A percentile compares a stretch with the other conserved stretches of the same genome.
Evolutionary conservation across 2,329 filamentous ascomycete genomes (phyloP).

Genomic region (Zymoseptoria crescenta): DNA sequence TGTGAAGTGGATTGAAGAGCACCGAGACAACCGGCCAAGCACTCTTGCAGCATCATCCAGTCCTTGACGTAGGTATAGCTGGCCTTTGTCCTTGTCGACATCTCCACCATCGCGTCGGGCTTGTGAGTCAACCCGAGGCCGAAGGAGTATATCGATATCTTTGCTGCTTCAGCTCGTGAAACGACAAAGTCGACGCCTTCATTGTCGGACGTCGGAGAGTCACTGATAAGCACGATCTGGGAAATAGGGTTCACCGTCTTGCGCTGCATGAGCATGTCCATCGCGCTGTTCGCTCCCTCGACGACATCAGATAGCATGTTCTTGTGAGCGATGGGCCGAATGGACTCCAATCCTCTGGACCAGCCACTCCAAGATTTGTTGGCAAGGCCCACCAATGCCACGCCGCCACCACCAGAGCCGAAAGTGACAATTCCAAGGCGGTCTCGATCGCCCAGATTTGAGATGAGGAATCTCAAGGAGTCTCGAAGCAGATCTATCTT

Average conservation of each 20-base stretch:
- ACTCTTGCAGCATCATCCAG: constrained; percentile 99
- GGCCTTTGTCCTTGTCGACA: constrained; percentile 90
- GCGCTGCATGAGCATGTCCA: constrained; percentile 97
- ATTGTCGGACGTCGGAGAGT: constrained; percentile 86
- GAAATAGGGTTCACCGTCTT: constrained; percentile 94
- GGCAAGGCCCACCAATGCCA: constrained; percentile 96
- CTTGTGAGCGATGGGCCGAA: constrained; percentile 92
- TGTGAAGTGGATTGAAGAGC: constrained; percentile 92
- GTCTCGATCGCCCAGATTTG: constrained; percentile 81
- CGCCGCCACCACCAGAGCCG: constrained; percentile 84
- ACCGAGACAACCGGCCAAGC: constrained; percentile 85
- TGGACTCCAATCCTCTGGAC: constrained; percentile 75
- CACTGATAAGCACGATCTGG: constrained; percentile 92
- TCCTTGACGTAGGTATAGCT: constrained; percentile 98
- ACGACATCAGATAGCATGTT: constrained; percentile 93
- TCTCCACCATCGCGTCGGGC: constrained; percentile 96
- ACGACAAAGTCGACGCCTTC: constrained; percentile 98
- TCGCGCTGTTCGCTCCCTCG: constrained; percentile 93
- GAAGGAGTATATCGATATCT: constrained; percentile 96
- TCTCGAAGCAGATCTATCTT: constrained; percentile 94
- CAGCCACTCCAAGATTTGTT: constrained; percentile 91
- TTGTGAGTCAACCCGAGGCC: constrained; percentile 95
- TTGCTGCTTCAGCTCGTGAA: constrained; percentile 90
- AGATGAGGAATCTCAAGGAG: constrained; percentile 83
- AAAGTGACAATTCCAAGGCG: constrained; percentile 97